Evolutionary conservation across 2,329 filamentous ascomycete species (phyloP), one percentile per base, ranked within the genome.

Genomic region (Fusarium kyushuense): DNA sequence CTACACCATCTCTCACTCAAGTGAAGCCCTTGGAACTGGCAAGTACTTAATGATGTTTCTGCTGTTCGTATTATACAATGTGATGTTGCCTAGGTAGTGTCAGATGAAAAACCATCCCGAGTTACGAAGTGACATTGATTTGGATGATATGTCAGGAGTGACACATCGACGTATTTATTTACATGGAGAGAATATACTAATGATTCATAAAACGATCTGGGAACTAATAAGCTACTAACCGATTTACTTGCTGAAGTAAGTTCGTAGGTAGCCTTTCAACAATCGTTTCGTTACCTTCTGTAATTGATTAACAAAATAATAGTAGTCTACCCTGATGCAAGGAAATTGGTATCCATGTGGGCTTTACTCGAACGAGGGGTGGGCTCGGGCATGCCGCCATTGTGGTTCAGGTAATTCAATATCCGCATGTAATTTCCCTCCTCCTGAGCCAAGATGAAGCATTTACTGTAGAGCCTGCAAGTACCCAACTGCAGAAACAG

Each of bases 341-440:
- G 23, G 36, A 48, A 47, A 36, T 36, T 36, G 42, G 23, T 43
- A 23, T n/a, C n/a, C n/a, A n/a, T 49, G 38, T 43, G 32, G 54
- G 33, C 36, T 65, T 65, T 42, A 29, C 51, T 54, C 45, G 43
- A 32, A 42, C 11, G 33, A 33, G 19, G 29, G 23, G 47, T 16
- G 33, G 19, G 47, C 47, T 49, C 47, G 23, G 47, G 21, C 33
- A 27, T 13, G 47, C 47, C 32, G 33, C 47, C 27, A 29, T 17
- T 49, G 47, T 40, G 47, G 23, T 33, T 21, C 40, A 67, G 32
- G 42, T 63, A 59, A 61, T 61, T 35, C 66, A 69, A 43, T 27
- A 45, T 63, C 54, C 42, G 63, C 58, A 67, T 19, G 58, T 55
- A 69, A 69, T 69, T 69, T 69, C 65, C 62, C 42, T 43, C 40